These are phyloP conservation scores for Monilinia laxa DNA, from an alignment of 2,329 filamentous ascomycete genomes.

Conservation along the genomic window DNA sequence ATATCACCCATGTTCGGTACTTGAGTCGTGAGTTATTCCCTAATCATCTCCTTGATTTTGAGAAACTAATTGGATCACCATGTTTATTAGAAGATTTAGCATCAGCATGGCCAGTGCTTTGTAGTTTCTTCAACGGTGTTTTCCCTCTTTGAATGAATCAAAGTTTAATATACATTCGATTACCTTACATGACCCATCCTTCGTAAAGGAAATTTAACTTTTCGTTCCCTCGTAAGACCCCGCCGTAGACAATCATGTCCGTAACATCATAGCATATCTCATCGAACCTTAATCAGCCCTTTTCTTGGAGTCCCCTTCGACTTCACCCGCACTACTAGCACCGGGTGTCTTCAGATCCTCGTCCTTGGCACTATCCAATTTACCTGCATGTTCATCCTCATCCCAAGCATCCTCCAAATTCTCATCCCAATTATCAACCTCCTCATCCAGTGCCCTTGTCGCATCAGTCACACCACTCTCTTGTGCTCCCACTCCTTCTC, in stretches of 20 bases:
- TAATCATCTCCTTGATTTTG: background rate
- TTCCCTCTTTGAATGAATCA: background rate
- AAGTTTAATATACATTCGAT: slow-evolving; percentile 14
- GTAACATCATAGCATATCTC: slow-evolving; percentile 32
- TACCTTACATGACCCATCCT: background rate
- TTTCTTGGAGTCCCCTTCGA: slow-evolving; percentile 38
- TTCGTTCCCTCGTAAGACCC: slow-evolving; percentile 4
- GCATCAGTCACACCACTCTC: slow-evolving; percentile 61
- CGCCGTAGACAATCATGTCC: slow-evolving; percentile 16
- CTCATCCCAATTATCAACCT: slow-evolving; percentile 93
- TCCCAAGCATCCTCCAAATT: slow-evolving; percentile 66
- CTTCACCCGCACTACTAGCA: slow-evolving; percentile 40
- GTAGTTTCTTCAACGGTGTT: background rate
- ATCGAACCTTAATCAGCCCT: slow-evolving; percentile 35
- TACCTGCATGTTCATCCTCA: slow-evolving; percentile 48
- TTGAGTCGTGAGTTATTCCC: no score
- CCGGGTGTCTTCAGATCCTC: slow-evolving; percentile 41
- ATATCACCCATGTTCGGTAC: no score
- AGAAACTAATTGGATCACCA: background rate
- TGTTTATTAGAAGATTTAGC: background rate
- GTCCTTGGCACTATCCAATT: slow-evolving; percentile 34
- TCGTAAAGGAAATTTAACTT: background rate
- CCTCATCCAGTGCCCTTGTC: slow-evolving; percentile 63
- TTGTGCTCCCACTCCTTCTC: slow-evolving; percentile 55
- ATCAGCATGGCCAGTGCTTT: background rate